Percentiles rank a stretch among this genome's conserved stretches.
These are phyloP conservation scores for Didymosphaeria variabile DNA, from an alignment of 2,329 filamentous ascomycete species.

Conservation along the genomic window DNA sequence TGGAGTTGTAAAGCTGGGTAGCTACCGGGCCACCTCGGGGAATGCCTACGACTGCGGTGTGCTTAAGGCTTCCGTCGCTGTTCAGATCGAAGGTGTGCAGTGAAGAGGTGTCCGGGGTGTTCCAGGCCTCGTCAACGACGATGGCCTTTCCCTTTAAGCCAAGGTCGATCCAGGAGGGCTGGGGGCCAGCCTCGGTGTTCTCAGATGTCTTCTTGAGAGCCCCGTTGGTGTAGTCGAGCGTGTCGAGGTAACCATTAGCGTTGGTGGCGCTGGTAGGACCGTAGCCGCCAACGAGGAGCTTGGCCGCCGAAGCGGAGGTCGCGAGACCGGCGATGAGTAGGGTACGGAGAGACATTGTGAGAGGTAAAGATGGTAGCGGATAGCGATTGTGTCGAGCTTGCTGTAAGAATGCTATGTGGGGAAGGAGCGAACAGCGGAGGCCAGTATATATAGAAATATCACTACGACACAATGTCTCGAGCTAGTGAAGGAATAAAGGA, in stretches of 20 bases:
- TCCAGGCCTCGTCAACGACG: conserved; percentile 67
- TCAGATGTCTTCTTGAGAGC: conserved; percentile 56
- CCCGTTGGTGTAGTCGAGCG: conserved; percentile 45
- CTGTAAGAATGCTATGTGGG: conserved; percentile 8
- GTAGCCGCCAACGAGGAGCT: conserved; percentile 57
- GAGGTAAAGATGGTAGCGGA: neutral
- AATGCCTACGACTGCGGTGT: conserved; percentile 44
- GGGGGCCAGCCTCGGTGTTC: conserved; percentile 60
- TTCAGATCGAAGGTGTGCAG: conserved; percentile 49
- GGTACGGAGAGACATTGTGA: conserved; percentile 26
- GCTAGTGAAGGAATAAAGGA: conserved; percentile 9
- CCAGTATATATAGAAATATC: conserved; percentile 5
- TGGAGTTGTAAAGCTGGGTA: conserved; percentile 53
- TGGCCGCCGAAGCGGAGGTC: conserved; percentile 30
- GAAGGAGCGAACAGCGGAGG: neutral
- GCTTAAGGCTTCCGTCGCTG: conserved; percentile 50
- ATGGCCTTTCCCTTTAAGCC: conserved; percentile 63
- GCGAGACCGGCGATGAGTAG: conserved; percentile 31
- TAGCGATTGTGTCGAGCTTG: neutral
- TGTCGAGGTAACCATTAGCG: conserved; percentile 51
- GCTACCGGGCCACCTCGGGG: conserved; percentile 51
- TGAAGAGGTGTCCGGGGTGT: conserved; percentile 56
- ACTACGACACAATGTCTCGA: neutral
- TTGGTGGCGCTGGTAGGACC: conserved; percentile 19
- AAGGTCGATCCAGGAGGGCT: conserved; percentile 69